A percentile compares a stretch with the other conserved stretches of the same genome.
These are phyloP conservation scores for Heterobasidion annosum DNA, from an alignment of 1,284 basidiomycete genomes.

Conservation along the genomic window DNA sequence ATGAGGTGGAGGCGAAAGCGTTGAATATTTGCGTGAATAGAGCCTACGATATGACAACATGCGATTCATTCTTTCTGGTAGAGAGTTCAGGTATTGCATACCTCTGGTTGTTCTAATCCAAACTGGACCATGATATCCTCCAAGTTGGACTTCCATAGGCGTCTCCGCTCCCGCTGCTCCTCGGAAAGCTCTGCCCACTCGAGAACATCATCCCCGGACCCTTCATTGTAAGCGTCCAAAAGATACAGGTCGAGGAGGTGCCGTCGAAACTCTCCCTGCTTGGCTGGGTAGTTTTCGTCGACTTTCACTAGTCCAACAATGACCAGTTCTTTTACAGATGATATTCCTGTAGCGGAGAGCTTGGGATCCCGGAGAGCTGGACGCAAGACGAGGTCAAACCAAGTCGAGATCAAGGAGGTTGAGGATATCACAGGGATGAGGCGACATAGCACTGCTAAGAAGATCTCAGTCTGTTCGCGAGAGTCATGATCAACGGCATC, in stretches of 20 bases:
- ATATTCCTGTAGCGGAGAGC: slow-evolving; percentile 45
- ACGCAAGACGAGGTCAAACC: slow-evolving; percentile 72
- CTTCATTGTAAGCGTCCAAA: slow-evolving; percentile 65
- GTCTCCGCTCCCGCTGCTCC: slow-evolving; percentile 46
- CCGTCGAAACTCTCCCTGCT: slow-evolving; percentile 53
- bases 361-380: slow-evolving; percentile 67
- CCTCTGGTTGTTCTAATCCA: slow-evolving; percentile 52
- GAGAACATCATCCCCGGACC: slow-evolving; percentile 58
- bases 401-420: slow-evolving; percentile 57
- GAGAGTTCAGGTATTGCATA: slow-evolving; percentile 25
- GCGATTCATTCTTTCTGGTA: not conserved
- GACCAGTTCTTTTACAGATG: slow-evolving; percentile 66
- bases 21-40: slow-evolving; percentile 54
- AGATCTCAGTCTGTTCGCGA: slow-evolving; percentile 50
- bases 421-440: slow-evolving; percentile 51
- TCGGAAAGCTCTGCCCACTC: slow-evolving; percentile 62
- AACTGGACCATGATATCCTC: slow-evolving; percentile 63
- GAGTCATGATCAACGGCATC: slow-evolving; percentile 55
- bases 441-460: slow-evolving; percentile 56
- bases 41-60: slow-evolving; percentile 30
- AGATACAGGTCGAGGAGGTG: slow-evolving; percentile 67
- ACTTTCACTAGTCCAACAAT: slow-evolving; percentile 48
- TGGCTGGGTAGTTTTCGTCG: slow-evolving; percentile 35
- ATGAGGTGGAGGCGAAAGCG: slow-evolving; percentile 48
- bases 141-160: slow-evolving; percentile 67